A percentile compares a stretch with the other conserved stretches of the same genome.
Evolutionary conservation across 495 filamentous ascomycete species (phyloP).

Genomic region (Aspergillus sclerotiicarbonarius): DNA sequence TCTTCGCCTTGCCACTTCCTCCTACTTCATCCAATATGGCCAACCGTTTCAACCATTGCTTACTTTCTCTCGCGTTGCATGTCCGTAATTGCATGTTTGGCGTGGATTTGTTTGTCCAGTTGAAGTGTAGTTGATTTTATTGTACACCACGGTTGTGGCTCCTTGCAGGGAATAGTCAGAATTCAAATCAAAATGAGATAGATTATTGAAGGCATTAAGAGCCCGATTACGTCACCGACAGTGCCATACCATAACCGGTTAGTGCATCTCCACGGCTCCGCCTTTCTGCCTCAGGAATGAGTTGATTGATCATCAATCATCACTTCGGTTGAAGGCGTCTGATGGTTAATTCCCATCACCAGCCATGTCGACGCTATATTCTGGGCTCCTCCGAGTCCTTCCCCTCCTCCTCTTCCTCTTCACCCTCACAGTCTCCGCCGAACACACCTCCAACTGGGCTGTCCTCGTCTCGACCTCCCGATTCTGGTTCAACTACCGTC

Average conservation of each 20-base stretch:
- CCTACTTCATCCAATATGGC: too few species aligned
- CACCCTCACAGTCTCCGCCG: constrained; percentile 50
- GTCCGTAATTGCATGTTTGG: too few species aligned
- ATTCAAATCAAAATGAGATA: too few species aligned
- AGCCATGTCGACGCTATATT: constrained; percentile 26
- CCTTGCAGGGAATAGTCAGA: too few species aligned
- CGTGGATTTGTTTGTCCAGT: too few species aligned
- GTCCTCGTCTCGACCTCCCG: constrained; percentile 97
- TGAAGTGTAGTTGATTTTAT: too few species aligned
- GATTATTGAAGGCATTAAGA: too few species aligned
- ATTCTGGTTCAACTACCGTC: constrained; percentile 99
- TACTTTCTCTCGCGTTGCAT: too few species aligned
- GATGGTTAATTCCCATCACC: constrained; percentile 8
- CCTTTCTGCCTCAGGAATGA: neutral
- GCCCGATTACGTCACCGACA: neutral
- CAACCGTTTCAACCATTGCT: too few species aligned
- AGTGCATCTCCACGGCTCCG: neutral
- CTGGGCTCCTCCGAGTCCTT: constrained; percentile 34
- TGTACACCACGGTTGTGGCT: too few species aligned
- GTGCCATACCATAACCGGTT: neutral
- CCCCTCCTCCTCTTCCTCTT: constrained; percentile 48
- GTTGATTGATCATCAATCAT: neutral
- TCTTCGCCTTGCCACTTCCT: too few species aligned
- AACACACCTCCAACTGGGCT: constrained; percentile 98
- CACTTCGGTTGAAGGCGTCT: neutral